Evolutionary conservation across 2,329 filamentous ascomycete species (phyloP).

Genomic region (Sclerotinia trifoliorum): DNA sequence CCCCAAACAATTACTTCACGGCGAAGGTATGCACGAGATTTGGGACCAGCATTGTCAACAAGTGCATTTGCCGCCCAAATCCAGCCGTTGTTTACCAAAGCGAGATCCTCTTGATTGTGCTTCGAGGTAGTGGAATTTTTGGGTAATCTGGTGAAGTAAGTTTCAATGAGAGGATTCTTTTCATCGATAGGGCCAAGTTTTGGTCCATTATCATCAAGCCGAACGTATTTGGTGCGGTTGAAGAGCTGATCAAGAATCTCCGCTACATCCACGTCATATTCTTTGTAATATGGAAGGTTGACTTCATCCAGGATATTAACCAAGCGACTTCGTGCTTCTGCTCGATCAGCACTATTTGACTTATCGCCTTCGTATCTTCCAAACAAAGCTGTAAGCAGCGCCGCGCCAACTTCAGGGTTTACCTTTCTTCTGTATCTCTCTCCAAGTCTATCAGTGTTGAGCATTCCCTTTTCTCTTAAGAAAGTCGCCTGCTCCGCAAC

Average conservation of each 20-base stretch:
- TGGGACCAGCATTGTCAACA: slow-evolving; percentile 86
- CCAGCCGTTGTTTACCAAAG: slow-evolving; percentile 95
- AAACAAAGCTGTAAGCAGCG: slow-evolving; percentile 63
- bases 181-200: slow-evolving; percentile 76
- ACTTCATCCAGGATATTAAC: slow-evolving; percentile 71
- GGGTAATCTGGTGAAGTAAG: slow-evolving; percentile 90
- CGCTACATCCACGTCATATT: slow-evolving; percentile 81
- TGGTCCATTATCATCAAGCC: slow-evolving; percentile 88
- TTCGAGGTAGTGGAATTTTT: slow-evolving; percentile 74
- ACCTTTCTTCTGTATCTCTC: slow-evolving; percentile 73
- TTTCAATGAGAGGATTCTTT: slow-evolving; percentile 80
- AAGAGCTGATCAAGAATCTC: slow-evolving; percentile 88
- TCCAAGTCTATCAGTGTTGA: slow-evolving; percentile 71
- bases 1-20: slow-evolving; percentile 98
- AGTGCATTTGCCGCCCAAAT: slow-evolving; percentile 97
- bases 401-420: slow-evolving; percentile 68
- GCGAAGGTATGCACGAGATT: slow-evolving; percentile 89
- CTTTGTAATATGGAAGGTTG: slow-evolving; percentile 85
- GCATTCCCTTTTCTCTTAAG: slow-evolving; percentile 63
- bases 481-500: slow-evolving; percentile 57
- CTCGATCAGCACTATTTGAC: slow-evolving; percentile 49
- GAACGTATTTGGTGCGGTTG: slow-evolving; percentile 92
- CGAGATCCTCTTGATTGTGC: slow-evolving; percentile 72
- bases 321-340: slow-evolving; percentile 55
- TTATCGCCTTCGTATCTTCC: slow-evolving; percentile 63